Conservation (phyloP, 129 eudicot genomes). For the Tagetes erecta region DNA sequence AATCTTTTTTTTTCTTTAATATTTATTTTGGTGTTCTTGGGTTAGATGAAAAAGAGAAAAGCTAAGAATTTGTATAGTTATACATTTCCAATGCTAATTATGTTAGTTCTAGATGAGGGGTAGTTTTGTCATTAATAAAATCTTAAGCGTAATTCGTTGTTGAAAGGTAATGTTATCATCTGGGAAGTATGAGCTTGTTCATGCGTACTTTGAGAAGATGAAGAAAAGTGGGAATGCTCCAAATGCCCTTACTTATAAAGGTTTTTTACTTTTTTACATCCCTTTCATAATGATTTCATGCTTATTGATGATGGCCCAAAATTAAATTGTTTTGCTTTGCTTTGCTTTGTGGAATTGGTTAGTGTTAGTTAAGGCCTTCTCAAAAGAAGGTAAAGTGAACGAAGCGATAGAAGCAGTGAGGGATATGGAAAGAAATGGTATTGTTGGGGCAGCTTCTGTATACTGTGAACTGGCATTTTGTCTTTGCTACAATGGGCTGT, state of each 20-base stretch:
- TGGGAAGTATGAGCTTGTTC: slow-evolving; percentile 77
- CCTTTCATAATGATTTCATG: slow-evolving; percentile 12
- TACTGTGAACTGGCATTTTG: slow-evolving; percentile 94
- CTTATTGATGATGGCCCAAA: slow-evolving; percentile 11
- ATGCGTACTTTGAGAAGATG: slow-evolving; percentile 74
- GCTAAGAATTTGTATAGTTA: not conserved
- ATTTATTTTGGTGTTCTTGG: not conserved
- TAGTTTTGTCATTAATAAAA: slow-evolving; percentile 20
- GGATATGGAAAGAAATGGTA: slow-evolving; percentile 85
- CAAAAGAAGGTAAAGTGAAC: slow-evolving; percentile 75
- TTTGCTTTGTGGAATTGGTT: slow-evolving; percentile 11
- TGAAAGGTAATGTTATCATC: slow-evolving; percentile 89
- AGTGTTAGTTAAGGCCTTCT: slow-evolving; percentile 88
- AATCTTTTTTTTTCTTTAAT: not conserved
- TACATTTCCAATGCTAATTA: not conserved
- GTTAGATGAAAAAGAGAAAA: not conserved
- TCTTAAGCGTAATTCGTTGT: slow-evolving; percentile 38
- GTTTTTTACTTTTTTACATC: slow-evolving; percentile 30
- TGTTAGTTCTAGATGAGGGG: not conserved
- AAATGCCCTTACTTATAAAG: slow-evolving; percentile 90
- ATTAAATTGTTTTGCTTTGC: not conserved
- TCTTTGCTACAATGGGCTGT: slow-evolving; percentile 88
- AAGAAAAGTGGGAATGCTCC: slow-evolving; percentile 76
- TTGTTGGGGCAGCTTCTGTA: slow-evolving; percentile 71
- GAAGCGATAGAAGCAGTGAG: slow-evolving; percentile 82